phyloP scores from a whole-genome alignment of 2,329 filamentous ascomycete genomes.

The Reticulascus tulasneorum region DNA sequence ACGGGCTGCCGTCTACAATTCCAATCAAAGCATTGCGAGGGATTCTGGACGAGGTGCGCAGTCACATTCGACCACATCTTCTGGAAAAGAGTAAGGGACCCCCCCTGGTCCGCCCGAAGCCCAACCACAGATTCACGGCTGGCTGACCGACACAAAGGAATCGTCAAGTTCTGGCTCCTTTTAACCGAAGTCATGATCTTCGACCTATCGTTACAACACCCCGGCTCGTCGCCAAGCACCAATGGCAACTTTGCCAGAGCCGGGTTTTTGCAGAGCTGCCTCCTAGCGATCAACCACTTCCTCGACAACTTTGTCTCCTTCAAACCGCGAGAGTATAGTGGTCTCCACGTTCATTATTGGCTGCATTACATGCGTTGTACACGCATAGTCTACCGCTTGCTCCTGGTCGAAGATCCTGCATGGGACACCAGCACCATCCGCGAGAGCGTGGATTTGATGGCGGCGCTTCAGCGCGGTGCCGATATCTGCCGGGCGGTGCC shows the following conservation, averaged over 20 bases:
- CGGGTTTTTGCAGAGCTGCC: not conserved
- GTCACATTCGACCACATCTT: constrained; percentile 17
- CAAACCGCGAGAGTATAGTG: not conserved
- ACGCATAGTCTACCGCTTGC: not conserved
- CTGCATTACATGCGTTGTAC: not conserved
- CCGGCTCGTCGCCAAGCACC: not conserved
- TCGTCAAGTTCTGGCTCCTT: constrained; percentile 27
- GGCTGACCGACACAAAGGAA: constrained; percentile 19
- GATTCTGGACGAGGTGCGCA: constrained; percentile 19
- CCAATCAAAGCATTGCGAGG: constrained; percentile 23
- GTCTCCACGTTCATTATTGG: not conserved
- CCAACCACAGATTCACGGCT: too few relatives aligned
- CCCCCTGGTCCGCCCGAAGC: not conserved
- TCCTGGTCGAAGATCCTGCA: not conserved
- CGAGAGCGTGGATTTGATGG: not conserved
- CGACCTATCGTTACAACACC: constrained; percentile 22
- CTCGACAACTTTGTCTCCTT: not conserved
- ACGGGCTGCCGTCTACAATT: constrained; percentile 13
- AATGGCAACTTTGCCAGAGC: not conserved
- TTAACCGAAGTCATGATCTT: constrained; percentile 30
- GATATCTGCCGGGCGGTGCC: not conserved
- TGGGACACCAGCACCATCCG: not conserved
- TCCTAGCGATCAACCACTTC: not conserved
- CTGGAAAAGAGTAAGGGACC: constrained; percentile 23
- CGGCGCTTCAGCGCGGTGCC: not conserved